Evolutionary conservation across 1,284 basidiomycete species (phyloP).

Genomic region (Cerrena zonata): DNA sequence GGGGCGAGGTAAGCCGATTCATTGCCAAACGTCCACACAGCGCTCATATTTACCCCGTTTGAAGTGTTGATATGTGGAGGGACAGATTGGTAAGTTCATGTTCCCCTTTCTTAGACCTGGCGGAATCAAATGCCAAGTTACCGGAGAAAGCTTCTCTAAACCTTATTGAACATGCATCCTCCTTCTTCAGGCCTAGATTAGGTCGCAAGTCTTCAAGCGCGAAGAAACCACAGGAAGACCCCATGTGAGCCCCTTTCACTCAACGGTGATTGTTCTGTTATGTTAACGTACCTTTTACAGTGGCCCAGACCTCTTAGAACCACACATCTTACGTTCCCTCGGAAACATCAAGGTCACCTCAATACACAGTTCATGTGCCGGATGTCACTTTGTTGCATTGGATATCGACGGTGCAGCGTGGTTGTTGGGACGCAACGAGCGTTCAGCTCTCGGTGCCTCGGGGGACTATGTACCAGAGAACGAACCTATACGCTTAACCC

Average conservation of each 20-base stretch:
- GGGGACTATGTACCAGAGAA: slow-evolving; percentile 65
- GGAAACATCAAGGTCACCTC: slow-evolving; percentile 72
- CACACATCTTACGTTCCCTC: slow-evolving; percentile 83
- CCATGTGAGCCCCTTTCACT: slow-evolving; percentile 18
- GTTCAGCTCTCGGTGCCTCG: slow-evolving; percentile 50
- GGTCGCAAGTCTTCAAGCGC: slow-evolving; percentile 52
- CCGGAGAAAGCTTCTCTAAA: slow-evolving; percentile 1
- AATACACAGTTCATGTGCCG: slow-evolving; percentile 66
- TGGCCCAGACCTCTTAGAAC: slow-evolving; percentile 75
- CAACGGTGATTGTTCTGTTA: slow-evolving; percentile 4
- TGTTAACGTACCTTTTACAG: slow-evolving; percentile 9
- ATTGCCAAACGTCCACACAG: neutral
- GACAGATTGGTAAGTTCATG: slow-evolving; percentile 68
- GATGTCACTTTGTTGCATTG: slow-evolving; percentile 71
- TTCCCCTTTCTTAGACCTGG: slow-evolving; percentile 7
- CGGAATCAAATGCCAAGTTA: slow-evolving; percentile 10
- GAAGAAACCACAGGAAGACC: slow-evolving; percentile 41
- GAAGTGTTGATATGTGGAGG: slow-evolving; percentile 78
- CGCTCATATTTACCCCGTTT: neutral
- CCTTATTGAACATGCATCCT: slow-evolving; percentile 5
- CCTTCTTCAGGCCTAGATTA: slow-evolving; percentile 49
- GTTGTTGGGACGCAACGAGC: slow-evolving; percentile 79
- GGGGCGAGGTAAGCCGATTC: neutral
- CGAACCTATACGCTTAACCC: slow-evolving; percentile 58
- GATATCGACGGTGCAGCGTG: slow-evolving; percentile 77